Evolutionary conservation across 1,284 basidiomycete genomes (phyloP).

Genomic region (Rhodotorula sp.): DNA sequence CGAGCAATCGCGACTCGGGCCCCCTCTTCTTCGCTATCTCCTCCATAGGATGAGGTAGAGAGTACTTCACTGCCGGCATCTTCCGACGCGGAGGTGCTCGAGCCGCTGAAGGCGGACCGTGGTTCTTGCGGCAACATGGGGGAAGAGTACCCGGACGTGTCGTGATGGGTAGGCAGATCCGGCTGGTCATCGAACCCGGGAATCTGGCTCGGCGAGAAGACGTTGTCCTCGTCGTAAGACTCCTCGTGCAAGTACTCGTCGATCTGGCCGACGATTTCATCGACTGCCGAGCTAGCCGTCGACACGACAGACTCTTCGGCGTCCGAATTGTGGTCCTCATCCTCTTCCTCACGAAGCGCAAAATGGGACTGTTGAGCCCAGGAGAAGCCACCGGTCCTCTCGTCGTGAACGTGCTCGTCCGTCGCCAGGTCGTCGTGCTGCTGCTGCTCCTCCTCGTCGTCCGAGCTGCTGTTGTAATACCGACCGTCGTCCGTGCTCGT

Average conservation of each 20-base stretch:
- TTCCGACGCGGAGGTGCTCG: slow-evolving; percentile 10
- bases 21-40: slow-evolving; percentile 18
- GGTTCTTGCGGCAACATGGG: background rate
- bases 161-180: slow-evolving; percentile 2
- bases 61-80: slow-evolving; percentile 18
- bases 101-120: slow-evolving; percentile 24
- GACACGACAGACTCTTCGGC: slow-evolving; percentile 29
- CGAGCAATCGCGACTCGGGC: slow-evolving; percentile 7
- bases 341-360: slow-evolving; percentile 12
- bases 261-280: slow-evolving; percentile 38
- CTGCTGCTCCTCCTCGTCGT: slow-evolving; percentile 15
- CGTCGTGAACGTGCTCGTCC: slow-evolving; percentile 7
- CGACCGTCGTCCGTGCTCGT: slow-evolving; percentile 27
- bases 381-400: slow-evolving; percentile 34
- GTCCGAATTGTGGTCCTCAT: slow-evolving; percentile 19
- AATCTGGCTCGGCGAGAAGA: slow-evolving; percentile 25
- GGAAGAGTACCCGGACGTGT: slow-evolving; percentile 8
- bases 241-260: slow-evolving; percentile 29
- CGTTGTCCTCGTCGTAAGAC: slow-evolving; percentile 9
- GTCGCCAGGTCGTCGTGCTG: slow-evolving; percentile 8
- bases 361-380: slow-evolving; percentile 6
- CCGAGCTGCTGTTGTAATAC: slow-evolving; percentile 3
- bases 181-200: slow-evolving; percentile 8
- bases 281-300: slow-evolving; percentile 26
- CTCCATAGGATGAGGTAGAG: slow-evolving; percentile 28